These are phyloP conservation scores for Hordeum pubiflorum DNA, from an alignment of 202 grass and related monocot species.

Conservation along the genomic window DNA sequence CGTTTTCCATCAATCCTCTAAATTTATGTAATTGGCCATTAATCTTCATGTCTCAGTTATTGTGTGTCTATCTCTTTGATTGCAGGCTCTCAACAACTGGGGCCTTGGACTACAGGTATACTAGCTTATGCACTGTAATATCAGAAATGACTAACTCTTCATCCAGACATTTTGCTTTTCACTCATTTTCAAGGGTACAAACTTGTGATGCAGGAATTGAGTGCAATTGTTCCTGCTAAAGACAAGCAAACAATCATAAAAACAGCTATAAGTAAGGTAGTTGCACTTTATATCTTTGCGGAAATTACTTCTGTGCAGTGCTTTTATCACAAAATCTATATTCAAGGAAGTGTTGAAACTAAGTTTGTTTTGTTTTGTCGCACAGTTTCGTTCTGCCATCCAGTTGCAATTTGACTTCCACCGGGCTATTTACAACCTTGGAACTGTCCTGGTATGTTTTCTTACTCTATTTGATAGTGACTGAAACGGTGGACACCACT, in stretches of 20 bases:
- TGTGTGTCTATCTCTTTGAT: neutral
- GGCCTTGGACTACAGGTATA: conserved; percentile 73
- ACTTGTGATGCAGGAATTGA: conserved; percentile 57
- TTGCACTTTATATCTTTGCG: neutral
- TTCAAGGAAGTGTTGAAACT: neutral
- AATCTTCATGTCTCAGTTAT: neutral
- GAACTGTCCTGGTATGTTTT: conserved; percentile 53
- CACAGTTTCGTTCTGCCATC: conserved; percentile 78
- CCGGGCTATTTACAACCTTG: conserved; percentile 82
- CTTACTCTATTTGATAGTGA: neutral
- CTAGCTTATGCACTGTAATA: neutral
- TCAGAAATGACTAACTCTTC: neutral
- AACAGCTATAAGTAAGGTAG: conserved; percentile 76
- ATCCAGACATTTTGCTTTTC: neutral
- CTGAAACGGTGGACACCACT: neutral
- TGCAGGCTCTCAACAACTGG: conserved; percentile 76
- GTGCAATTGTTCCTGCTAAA: conserved; percentile 64
- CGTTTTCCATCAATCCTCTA: neutral
- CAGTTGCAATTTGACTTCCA: conserved; percentile 80
- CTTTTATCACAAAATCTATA: neutral
- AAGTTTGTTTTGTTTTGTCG: neutral
- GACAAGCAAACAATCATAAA: conserved; percentile 72
- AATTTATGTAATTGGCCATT: neutral
- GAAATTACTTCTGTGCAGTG: neutral
- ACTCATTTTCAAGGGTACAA: conserved; percentile 22